Conservation (phyloP, 106 monocot genomes). For the Hemerocallis citrina region DNA sequence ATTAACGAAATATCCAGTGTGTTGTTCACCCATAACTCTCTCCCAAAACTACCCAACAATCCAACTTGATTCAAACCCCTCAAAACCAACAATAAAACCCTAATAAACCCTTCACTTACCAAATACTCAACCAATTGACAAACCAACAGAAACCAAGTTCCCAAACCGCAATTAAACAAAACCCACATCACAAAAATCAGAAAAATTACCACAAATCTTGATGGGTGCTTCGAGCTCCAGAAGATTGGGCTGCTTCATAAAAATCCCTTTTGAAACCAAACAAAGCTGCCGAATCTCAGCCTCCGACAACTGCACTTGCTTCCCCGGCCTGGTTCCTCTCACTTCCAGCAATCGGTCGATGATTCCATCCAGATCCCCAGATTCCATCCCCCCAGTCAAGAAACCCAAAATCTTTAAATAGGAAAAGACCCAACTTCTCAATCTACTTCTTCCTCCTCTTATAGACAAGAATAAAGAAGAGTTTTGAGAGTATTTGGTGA, state of each 20-base stretch:
- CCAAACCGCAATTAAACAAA: too few relatives aligned
- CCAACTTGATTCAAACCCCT: too few relatives aligned
- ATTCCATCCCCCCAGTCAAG: background rate
- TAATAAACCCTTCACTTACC: too few relatives aligned
- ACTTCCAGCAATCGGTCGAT: background rate
- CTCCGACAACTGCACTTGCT: constrained; percentile 7
- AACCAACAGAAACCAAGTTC: too few relatives aligned
- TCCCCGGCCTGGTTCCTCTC: constrained; percentile 1
- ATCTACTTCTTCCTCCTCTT: background rate
- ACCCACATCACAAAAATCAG: background rate
- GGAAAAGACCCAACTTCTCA: background rate
- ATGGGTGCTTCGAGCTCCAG: constrained; percentile 10
- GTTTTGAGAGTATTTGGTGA: too few relatives aligned
- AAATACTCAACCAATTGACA: too few relatives aligned
- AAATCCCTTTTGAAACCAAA: constrained; percentile 5
- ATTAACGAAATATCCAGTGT: too few relatives aligned
- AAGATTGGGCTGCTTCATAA: constrained; percentile 8
- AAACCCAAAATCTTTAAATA: background rate
- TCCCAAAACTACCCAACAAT: too few relatives aligned
- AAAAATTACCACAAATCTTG: constrained; percentile 16
- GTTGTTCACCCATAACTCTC: too few relatives aligned
- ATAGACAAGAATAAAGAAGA: too few relatives aligned
- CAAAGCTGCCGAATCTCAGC: constrained; percentile 9
- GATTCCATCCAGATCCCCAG: background rate
- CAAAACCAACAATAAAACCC: too few relatives aligned